Evolutionary conservation across 2,329 filamentous ascomycete species (phyloP).

Genomic region (Ophiostoma tasmaniense): DNA sequence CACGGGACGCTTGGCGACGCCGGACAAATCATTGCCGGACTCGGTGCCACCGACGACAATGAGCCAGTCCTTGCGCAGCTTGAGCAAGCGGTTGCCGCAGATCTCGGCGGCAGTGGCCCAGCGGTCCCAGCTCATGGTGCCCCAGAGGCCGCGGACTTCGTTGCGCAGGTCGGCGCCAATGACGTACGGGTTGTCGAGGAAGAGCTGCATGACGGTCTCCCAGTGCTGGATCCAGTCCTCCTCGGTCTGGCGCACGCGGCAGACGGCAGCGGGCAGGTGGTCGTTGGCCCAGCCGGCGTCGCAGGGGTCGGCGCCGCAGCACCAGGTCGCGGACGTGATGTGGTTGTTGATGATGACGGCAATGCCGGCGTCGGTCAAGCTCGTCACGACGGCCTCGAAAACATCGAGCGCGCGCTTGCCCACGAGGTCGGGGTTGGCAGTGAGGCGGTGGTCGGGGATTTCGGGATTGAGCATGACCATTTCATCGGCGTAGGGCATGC

Average conservation of each 20-base stretch:
- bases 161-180: conserved; percentile 61
- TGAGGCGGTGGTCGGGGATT: conserved; percentile 42
- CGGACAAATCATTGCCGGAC: conserved; percentile 56
- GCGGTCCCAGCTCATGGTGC: conserved; percentile 56
- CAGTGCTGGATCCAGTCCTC: conserved; percentile 59
- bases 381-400: conserved; percentile 48
- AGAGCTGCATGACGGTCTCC: conserved; percentile 54
- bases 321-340: conserved; percentile 61
- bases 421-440: conserved; percentile 52
- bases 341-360: conserved; percentile 63
- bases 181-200: conserved; percentile 51
- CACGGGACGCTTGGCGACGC: conserved; percentile 48
- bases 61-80: conserved; percentile 54
- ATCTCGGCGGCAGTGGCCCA: conserved; percentile 58
- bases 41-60: conserved; percentile 61
- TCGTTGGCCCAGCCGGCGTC: conserved; percentile 60
- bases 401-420: conserved; percentile 52
- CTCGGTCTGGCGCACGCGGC: conserved; percentile 54
- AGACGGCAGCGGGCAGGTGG: conserved; percentile 47
- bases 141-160: conserved; percentile 61
- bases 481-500: conserved; percentile 61
- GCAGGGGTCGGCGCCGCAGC: conserved; percentile 59
- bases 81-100: conserved; percentile 52
- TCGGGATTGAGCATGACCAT: conserved; percentile 53
- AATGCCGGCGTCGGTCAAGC: conserved; percentile 53